A percentile compares a stretch with the other conserved stretches of the same genome.
These are phyloP conservation scores for Tetraselmis chui DNA, from an alignment of 139 green algal genomes.

Conservation along the genomic window DNA sequence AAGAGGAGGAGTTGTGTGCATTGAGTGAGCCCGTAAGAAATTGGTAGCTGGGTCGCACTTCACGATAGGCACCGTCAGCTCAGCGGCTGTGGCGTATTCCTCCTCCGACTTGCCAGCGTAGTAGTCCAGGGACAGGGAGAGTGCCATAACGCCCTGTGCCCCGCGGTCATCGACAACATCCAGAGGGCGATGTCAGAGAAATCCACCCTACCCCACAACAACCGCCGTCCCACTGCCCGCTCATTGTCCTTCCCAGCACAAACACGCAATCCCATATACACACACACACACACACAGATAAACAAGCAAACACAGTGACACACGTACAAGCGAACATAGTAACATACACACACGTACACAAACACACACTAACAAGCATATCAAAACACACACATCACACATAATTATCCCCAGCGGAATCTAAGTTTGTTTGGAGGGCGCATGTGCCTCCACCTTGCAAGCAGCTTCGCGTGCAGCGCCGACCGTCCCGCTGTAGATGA, in stretches of 20 bases:
- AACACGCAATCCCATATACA: no score
- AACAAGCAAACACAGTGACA: not conserved
- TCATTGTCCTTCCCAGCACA: no score
- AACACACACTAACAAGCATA: no score
- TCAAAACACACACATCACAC: constrained; percentile 1
- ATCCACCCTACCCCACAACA: no score
- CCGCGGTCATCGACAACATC: no score
- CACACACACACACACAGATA: no score
- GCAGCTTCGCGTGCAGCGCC: constrained; percentile 62
- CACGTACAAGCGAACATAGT: not conserved
- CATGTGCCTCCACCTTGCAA: constrained; percentile 62
- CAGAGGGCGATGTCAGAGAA: no score
- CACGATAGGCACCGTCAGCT: constrained; percentile 28
- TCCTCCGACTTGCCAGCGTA: constrained; percentile 39
- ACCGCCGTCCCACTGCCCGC: no score
- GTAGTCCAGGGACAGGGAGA: constrained; percentile 63
- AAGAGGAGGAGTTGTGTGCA: no score
- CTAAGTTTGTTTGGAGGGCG: no score
- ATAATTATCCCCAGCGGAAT: not conserved
- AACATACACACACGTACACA: no score
- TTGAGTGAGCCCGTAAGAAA: not conserved
- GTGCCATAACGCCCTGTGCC: constrained; percentile 40
- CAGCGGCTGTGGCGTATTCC: constrained; percentile 41
- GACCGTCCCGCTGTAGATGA: constrained; percentile 72
- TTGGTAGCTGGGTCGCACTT: no score